These are phyloP conservation scores for Hymenoscyphus repandus DNA, from an alignment of 2,329 filamentous ascomycete genomes.

Conservation along the genomic window DNA sequence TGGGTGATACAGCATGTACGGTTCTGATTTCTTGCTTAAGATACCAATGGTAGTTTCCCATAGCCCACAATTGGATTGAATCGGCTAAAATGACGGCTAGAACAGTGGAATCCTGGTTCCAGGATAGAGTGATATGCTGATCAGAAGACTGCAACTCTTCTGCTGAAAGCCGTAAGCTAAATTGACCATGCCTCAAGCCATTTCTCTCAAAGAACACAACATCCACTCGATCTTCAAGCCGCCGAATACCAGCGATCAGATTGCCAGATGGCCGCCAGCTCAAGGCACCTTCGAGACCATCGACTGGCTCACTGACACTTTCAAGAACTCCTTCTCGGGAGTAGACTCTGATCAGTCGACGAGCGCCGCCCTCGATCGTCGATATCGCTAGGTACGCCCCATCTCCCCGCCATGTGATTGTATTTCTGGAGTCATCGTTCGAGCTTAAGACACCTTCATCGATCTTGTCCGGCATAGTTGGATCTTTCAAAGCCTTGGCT, in stretches of 20 bases:
- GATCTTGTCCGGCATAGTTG: slow-evolving; percentile 88
- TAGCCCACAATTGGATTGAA: slow-evolving; percentile 89
- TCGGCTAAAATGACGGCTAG: slow-evolving; percentile 74
- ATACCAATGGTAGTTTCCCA: slow-evolving; percentile 97
- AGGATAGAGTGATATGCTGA: slow-evolving; percentile 62
- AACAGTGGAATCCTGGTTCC: slow-evolving; percentile 91
- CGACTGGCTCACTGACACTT: slow-evolving; percentile 90
- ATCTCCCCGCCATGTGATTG: slow-evolving; percentile 90
- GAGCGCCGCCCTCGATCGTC: slow-evolving; percentile 59
- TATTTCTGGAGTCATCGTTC: slow-evolving; percentile 65
- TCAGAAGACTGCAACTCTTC: slow-evolving; percentile 51
- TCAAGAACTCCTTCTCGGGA: slow-evolving; percentile 86
- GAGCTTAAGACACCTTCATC: slow-evolving; percentile 74
- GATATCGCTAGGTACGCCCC: slow-evolving; percentile 88
- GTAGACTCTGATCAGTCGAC: slow-evolving; percentile 83
- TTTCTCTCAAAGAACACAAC: slow-evolving; percentile 97
- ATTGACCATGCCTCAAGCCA: slow-evolving; percentile 93
- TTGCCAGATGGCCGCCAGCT: slow-evolving; percentile 93
- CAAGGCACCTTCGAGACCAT: slow-evolving; percentile 78
- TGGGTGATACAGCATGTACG: slow-evolving; percentile 32
- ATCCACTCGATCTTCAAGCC: slow-evolving; percentile 62
- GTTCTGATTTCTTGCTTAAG: slow-evolving; percentile 79
- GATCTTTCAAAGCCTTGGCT: slow-evolving; percentile 80
- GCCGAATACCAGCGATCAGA: slow-evolving; percentile 79
- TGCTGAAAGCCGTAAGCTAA: slow-evolving; percentile 65